Percentiles rank a stretch among this genome's conserved stretches.
Conservation (phyloP, 768 basidiomycete genomes). For the Leccinum sublutescens region DNA sequence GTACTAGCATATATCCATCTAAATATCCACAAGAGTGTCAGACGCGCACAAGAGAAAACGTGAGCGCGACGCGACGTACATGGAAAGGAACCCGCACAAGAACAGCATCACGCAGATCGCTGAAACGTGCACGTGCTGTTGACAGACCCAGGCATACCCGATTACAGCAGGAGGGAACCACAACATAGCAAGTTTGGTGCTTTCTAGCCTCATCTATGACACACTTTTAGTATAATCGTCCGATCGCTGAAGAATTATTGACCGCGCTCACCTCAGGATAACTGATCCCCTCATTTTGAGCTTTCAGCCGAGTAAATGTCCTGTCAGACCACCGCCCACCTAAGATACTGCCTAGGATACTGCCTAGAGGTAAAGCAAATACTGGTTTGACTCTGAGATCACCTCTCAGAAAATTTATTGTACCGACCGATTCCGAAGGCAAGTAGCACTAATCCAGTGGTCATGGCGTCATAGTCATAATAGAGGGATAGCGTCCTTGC, state of each 20-base stretch:
- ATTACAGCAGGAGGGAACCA: slow-evolving; percentile 55
- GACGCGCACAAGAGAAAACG: background rate
- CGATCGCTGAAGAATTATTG: background rate
- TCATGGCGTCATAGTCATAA: slow-evolving; percentile 69
- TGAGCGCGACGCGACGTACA: slow-evolving; percentile 48
- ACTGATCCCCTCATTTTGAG: slow-evolving; percentile 44
- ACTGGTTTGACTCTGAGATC: background rate
- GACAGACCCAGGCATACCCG: slow-evolving; percentile 76
- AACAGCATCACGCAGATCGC: slow-evolving; percentile 76
- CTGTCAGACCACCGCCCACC: slow-evolving; percentile 64
- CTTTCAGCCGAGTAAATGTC: slow-evolving; percentile 45
- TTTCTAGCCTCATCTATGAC: slow-evolving; percentile 69
- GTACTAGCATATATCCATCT: slow-evolving; percentile 68
- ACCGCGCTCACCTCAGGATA: slow-evolving; percentile 60
- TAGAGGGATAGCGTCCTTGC: slow-evolving; percentile 63
- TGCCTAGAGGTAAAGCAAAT: slow-evolving; percentile 31
- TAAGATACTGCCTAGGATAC: slow-evolving; percentile 51
- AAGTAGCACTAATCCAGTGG: slow-evolving; percentile 76
- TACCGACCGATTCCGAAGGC: slow-evolving; percentile 65
- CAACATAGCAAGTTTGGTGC: slow-evolving; percentile 56
- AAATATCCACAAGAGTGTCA: background rate
- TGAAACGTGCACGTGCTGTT: slow-evolving; percentile 61
- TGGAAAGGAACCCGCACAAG: slow-evolving; percentile 66
- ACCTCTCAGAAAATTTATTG: background rate
- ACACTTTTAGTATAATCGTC: background rate